Conservation (phyloP, 108 stramenopile species). For the Epipyxis sp. region DNA sequence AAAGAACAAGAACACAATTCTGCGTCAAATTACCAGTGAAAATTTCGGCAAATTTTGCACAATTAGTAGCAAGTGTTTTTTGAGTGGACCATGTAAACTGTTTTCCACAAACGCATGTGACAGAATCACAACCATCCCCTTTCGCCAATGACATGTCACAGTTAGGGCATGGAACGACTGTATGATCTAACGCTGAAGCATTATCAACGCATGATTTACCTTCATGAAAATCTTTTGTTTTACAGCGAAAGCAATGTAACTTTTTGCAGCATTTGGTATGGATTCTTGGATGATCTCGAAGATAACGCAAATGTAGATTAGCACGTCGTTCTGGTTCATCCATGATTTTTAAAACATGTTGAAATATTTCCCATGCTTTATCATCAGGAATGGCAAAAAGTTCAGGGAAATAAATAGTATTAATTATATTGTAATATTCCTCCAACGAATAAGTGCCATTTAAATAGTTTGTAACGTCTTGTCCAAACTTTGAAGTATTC, state of each 20-base stretch:
- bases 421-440: background rate
- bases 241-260: conserved; percentile 45
- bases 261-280: conserved; percentile 34
- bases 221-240: conserved; percentile 36
- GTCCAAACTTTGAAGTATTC: background rate
- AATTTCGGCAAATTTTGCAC: conserved; percentile 3
- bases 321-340: background rate
- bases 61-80: conserved; percentile 18
- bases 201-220: conserved; percentile 40
- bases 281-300: conserved; percentile 40
- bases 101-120: conserved; percentile 43
- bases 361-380: conserved; percentile 16
- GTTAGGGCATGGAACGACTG: conserved; percentile 33
- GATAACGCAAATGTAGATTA: conserved; percentile 43
- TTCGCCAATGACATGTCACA: conserved; percentile 44
- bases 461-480: background rate
- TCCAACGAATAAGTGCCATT: background rate
- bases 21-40: background rate
- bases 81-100: conserved; percentile 31
- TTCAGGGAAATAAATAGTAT: background rate
- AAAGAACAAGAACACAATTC: background rate
- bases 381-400: background rate
- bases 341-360: background rate
- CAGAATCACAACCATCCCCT: conserved; percentile 46
- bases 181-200: background rate